phyloP scores from a whole-genome alignment of 2,329 filamentous ascomycete species.

The Zymoseptoria ardabiliae region DNA sequence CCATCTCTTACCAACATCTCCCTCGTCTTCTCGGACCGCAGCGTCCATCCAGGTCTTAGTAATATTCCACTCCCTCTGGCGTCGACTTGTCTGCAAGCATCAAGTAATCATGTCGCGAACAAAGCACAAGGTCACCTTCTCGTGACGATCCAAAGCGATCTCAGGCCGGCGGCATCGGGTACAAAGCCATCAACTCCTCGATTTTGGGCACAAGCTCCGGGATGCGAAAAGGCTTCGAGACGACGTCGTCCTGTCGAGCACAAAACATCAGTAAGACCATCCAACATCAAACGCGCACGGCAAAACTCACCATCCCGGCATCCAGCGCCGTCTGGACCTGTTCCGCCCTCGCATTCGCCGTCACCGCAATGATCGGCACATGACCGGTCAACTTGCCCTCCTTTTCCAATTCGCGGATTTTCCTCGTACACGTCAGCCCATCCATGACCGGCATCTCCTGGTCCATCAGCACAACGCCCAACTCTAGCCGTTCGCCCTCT shows the following conservation, averaged over 20 bases:
- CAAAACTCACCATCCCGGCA: constrained; percentile 57
- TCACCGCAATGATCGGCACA: constrained; percentile 76
- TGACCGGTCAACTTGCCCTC: constrained; percentile 55
- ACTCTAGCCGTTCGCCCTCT: constrained; percentile 15
- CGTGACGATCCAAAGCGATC: not conserved
- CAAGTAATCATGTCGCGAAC: not conserved
- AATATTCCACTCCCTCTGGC: too few relatives aligned
- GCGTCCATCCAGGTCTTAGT: too few relatives aligned
- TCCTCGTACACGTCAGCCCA: constrained; percentile 63
- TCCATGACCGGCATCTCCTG: constrained; percentile 82
- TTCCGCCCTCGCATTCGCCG: constrained; percentile 68
- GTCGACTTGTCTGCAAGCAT: not conserved
- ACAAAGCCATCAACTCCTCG: constrained; percentile 37
- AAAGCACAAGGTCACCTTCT: not conserved
- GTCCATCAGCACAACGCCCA: constrained; percentile 64
- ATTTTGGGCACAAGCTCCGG: constrained; percentile 45
- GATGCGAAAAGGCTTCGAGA: constrained; percentile 46
- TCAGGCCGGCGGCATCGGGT: constrained; percentile 19
- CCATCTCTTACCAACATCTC: too few relatives aligned
- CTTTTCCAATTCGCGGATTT: constrained; percentile 60
- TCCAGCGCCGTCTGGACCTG: constrained; percentile 64
- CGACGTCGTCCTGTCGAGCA: constrained; percentile 40
- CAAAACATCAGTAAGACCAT: constrained; percentile 8
- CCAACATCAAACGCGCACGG: not conserved
- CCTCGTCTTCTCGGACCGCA: too few relatives aligned